Conservation (phyloP, 495 filamentous ascomycete species). For the Talaromyces proteolyticus region DNA sequence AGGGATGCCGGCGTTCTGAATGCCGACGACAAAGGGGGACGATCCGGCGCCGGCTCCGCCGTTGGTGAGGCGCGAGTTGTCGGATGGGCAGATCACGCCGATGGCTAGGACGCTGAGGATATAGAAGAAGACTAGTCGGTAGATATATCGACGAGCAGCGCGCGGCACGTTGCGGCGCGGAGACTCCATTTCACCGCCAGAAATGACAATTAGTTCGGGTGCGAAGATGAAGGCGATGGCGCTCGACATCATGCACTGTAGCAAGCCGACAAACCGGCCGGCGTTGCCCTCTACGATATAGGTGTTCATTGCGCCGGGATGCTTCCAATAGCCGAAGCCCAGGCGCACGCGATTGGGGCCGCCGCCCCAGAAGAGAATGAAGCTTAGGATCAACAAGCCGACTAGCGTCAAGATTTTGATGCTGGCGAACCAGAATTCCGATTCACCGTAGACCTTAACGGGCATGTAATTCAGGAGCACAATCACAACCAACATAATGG, state of each 20-base stretch:
- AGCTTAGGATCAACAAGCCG: constrained; percentile 59
- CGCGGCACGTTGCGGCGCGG: constrained; percentile 71
- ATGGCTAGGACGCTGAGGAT: constrained; percentile 49
- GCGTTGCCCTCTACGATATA: constrained; percentile 31
- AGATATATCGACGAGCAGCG: constrained; percentile 77
- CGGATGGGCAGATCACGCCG: constrained; percentile 48
- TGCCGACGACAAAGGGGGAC: constrained; percentile 56
- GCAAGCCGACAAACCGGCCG: constrained; percentile 37
- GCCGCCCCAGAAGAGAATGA: constrained; percentile 63
- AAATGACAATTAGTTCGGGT: constrained; percentile 68
- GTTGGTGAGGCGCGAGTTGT: constrained; percentile 43
- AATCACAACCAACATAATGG: constrained; percentile 63
- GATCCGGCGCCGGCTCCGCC: constrained; percentile 46
- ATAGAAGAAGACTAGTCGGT: constrained; percentile 85
- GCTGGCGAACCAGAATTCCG: constrained; percentile 68
- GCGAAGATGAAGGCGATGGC: constrained; percentile 46
- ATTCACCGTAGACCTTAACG: constrained; percentile 63
- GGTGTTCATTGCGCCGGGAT: constrained; percentile 61
- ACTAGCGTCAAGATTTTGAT: constrained; percentile 73
- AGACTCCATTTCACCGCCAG: constrained; percentile 74
- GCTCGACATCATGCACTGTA: constrained; percentile 31
- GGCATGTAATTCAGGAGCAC: constrained; percentile 61
- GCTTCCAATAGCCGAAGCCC: constrained; percentile 68
- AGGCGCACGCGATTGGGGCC: constrained; percentile 55
- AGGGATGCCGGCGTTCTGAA: constrained; percentile 55